A percentile compares a stretch with the other conserved stretches of the same genome.
phyloP scores from a whole-genome alignment of 768 basidiomycete genomes.

The Boletus rufocinnamomeus region DNA sequence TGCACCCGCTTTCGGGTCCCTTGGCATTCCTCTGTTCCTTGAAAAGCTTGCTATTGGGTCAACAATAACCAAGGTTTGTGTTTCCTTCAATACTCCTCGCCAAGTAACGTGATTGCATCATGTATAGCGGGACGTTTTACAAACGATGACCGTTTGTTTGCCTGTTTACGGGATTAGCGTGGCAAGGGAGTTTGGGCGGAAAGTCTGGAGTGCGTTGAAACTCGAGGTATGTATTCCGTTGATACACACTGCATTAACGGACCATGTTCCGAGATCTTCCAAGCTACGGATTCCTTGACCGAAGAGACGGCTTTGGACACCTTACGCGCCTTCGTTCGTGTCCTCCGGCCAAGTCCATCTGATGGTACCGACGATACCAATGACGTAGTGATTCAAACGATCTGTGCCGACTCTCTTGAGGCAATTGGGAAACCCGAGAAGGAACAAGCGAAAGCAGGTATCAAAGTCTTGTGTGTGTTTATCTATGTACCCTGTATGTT shows the following conservation, averaged over 20 bases:
- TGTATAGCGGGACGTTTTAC: conserved; percentile 79
- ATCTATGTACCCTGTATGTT: conserved; percentile 76
- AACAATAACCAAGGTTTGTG: conserved; percentile 73
- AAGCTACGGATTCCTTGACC: conserved; percentile 78
- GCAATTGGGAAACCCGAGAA: conserved; percentile 91
- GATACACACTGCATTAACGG: not conserved
- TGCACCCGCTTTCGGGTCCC: conserved; percentile 77
- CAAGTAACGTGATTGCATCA: conserved; percentile 2
- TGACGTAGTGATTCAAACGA: conserved; percentile 66
- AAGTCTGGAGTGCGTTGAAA: conserved; percentile 90
- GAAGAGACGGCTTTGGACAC: conserved; percentile 75
- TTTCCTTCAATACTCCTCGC: not conserved
- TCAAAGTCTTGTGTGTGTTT: conserved; percentile 78
- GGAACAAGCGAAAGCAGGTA: conserved; percentile 84
- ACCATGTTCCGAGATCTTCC: conserved; percentile 69
- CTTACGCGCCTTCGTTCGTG: conserved; percentile 69
- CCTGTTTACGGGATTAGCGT: conserved; percentile 78
- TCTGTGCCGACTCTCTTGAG: conserved; percentile 77
- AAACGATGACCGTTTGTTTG: conserved; percentile 74
- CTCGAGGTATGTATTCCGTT: conserved; percentile 62
- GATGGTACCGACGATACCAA: conserved; percentile 40
- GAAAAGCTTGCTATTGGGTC: conserved; percentile 89
- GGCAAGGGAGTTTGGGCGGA: conserved; percentile 61
- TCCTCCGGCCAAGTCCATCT: conserved; percentile 57
- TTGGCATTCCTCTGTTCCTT: conserved; percentile 85